These are phyloP conservation scores for Saturnispora zaruensis DNA, from an alignment of 805 yeast species.

Conservation along the genomic window DNA sequence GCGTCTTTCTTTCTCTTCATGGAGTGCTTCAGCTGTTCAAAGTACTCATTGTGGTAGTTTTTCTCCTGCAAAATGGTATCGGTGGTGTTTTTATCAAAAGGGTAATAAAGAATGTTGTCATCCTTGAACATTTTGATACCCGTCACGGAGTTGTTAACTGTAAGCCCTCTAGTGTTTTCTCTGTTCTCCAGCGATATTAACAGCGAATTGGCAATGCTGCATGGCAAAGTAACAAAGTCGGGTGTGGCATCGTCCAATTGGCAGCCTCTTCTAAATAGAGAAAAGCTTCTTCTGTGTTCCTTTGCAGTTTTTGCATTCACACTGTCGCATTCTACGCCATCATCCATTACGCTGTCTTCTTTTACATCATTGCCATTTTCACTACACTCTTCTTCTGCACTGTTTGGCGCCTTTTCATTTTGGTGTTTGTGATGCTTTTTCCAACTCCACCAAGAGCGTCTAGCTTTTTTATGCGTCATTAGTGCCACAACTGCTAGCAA, in stretches of 20 bases:
- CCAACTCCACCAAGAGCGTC: background rate
- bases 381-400: background rate
- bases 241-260: background rate
- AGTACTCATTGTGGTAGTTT: background rate
- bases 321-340: no score
- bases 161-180: background rate
- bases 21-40: background rate
- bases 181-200: background rate
- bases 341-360: no score
- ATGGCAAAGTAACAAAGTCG: background rate
- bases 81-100: background rate
- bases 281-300: background rate
- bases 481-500: background rate
- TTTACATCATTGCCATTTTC: background rate
- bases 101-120: slow-evolving; percentile 4
- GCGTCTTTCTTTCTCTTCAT: background rate
- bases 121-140: slow-evolving; percentile 1
- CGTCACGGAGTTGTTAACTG: background rate
- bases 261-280: background rate
- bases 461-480: background rate
- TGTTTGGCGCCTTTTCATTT: background rate
- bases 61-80: background rate
- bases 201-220: background rate
- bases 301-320: background rate
- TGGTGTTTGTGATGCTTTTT: background rate